These are phyloP conservation scores for Evansstolkia leycettana DNA, from an alignment of 495 filamentous ascomycete species.

Conservation along the genomic window DNA sequence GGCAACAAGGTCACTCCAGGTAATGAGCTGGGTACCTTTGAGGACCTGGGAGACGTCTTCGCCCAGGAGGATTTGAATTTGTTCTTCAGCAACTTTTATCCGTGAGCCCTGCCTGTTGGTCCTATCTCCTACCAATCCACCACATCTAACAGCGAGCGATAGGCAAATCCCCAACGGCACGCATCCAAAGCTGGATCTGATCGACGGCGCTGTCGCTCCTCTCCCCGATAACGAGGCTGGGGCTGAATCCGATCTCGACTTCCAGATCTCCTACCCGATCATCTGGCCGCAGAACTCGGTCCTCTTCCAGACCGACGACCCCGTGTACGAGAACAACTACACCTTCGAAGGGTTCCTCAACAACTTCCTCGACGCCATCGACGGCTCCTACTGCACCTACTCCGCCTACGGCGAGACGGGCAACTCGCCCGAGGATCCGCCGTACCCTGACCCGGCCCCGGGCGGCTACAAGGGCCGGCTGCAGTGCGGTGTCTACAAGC, in stretches of 20 bases:
- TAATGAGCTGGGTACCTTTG: conserved; percentile 36
- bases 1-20: conserved; percentile 21
- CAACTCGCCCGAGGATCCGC: conserved; percentile 34
- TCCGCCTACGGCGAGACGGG: conserved; percentile 36
- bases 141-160: no score
- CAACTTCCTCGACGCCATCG: conserved; percentile 47
- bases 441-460: conserved; percentile 40
- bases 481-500: conserved; percentile 48
- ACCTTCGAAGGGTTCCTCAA: conserved; percentile 23
- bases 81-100: conserved; percentile 37
- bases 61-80: conserved; percentile 44
- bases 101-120: conserved; percentile 4
- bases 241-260: conserved; percentile 37
- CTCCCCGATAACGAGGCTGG: conserved; percentile 19
- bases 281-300: conserved; percentile 48
- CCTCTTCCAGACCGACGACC: conserved; percentile 49
- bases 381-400: conserved; percentile 43
- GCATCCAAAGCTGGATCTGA: conserved; percentile 23
- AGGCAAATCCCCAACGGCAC: conserved; percentile 25
- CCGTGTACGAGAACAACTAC: conserved; percentile 34
- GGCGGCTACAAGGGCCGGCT: conserved; percentile 44
- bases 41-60: conserved; percentile 28
- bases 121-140: not conserved
- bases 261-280: conserved; percentile 37
- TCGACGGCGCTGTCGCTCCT: conserved; percentile 31